Evolutionary conservation across 306 rosid species (phyloP).

Genomic region (Trifolium dubium): DNA sequence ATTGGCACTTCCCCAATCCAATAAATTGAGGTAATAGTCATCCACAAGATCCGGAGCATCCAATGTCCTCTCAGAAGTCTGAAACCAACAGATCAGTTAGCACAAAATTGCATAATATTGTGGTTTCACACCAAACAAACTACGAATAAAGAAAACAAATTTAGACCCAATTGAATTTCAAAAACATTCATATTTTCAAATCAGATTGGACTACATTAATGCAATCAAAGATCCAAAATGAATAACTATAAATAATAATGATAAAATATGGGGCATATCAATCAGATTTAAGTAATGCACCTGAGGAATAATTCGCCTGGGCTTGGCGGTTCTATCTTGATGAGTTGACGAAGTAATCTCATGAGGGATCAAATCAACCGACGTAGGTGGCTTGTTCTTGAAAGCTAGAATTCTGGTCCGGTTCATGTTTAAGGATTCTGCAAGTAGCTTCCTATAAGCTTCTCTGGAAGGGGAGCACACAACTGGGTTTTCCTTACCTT

Average conservation of each 20-base stretch:
- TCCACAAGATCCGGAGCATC: conserved; percentile 91
- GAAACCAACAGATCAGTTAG: conserved; percentile 14
- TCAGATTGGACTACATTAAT: neutral
- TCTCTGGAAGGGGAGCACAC: conserved; percentile 62
- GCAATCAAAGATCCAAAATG: neutral
- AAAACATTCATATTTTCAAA: neutral
- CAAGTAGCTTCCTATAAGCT: conserved; percentile 72
- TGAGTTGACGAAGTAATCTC: conserved; percentile 43
- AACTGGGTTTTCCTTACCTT: conserved; percentile 74
- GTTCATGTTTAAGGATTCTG: conserved; percentile 84
- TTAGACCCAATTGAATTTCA: neutral
- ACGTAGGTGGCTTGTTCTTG: conserved; percentile 86
- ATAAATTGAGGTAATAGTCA: conserved; percentile 77
- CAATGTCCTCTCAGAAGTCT: conserved; percentile 84
- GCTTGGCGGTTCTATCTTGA: conserved; percentile 52
- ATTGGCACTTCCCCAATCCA: conserved; percentile 85
- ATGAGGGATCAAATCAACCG: conserved; percentile 64
- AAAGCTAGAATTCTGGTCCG: conserved; percentile 75
- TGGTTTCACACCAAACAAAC: neutral
- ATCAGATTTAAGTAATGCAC: conserved; percentile 38
- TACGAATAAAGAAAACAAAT: neutral
- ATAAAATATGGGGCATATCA: neutral
- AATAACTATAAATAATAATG: neutral
- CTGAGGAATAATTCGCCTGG: conserved; percentile 74
- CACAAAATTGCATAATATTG: neutral